Evolutionary conservation across 345 rosid genomes (phyloP).

Genomic region (Hypericum perforatum): DNA sequence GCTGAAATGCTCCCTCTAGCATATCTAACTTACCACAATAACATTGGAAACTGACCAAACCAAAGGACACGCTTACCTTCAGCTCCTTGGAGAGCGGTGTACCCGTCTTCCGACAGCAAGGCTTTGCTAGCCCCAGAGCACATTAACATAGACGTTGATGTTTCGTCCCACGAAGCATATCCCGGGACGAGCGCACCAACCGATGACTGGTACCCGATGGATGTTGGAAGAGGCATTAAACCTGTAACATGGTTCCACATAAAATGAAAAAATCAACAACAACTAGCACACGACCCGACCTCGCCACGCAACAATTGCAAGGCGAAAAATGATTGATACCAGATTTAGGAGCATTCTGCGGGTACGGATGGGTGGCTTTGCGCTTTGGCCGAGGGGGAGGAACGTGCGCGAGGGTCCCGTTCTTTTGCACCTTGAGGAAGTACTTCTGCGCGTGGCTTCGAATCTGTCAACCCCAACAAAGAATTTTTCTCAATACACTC

Average conservation of each 20-base stretch:
- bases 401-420: conserved; percentile 79
- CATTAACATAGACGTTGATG: conserved; percentile 44
- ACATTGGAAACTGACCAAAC: conserved; percentile 16
- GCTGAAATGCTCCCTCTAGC: conserved; percentile 40
- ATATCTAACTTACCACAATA: conserved; percentile 18
- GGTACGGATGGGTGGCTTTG: conserved; percentile 94
- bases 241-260: conserved; percentile 26
- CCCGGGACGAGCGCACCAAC: conserved; percentile 36
- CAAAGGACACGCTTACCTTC: conserved; percentile 44
- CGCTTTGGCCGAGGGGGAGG: conserved; percentile 98
- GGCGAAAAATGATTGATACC: too few relatives aligned
- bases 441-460: conserved; percentile 98
- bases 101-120: conserved; percentile 43
- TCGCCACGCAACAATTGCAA: too few relatives aligned
- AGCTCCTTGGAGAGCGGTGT: conserved; percentile 32
- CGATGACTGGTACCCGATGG: conserved; percentile 39
- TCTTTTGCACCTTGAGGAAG: conserved; percentile 92
- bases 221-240: conserved; percentile 48
- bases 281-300: too few relatives aligned
- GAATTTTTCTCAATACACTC: not conserved
- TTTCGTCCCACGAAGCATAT: conserved; percentile 56
- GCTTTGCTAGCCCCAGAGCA: conserved; percentile 29
- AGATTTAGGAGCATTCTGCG: conserved; percentile 82
- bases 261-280: conserved; percentile 9
- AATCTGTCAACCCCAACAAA: conserved; percentile 38